phyloP scores from a whole-genome alignment of 768 basidiomycete genomes.

The Suillus bovinus region DNA sequence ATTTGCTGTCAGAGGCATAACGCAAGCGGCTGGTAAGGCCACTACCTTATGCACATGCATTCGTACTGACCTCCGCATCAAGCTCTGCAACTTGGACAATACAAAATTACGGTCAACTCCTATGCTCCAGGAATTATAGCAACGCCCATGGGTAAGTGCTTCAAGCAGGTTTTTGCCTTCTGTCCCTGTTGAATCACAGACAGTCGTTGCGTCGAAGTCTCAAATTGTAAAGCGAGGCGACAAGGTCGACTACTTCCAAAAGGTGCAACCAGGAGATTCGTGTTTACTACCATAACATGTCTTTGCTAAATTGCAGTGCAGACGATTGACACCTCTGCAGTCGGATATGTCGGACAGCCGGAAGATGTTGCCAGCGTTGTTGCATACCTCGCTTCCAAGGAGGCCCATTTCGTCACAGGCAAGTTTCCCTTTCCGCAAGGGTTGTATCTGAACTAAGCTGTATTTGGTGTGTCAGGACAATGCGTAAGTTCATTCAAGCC shows the following conservation, averaged over 20 bases:
- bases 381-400: slow-evolving; percentile 35
- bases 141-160: slow-evolving; percentile 30
- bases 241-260: slow-evolving; percentile 1
- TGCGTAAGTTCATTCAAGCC: slow-evolving; percentile 12
- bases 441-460: background rate
- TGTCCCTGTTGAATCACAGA: background rate
- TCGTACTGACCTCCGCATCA: background rate
- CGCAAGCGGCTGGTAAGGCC: slow-evolving; percentile 36
- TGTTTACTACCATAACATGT: background rate
- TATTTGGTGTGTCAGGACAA: slow-evolving; percentile 10
- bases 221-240: background rate
- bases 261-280: background rate
- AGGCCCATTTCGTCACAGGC: slow-evolving; percentile 38
- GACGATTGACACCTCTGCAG: slow-evolving; percentile 2
- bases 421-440: slow-evolving; percentile 1
- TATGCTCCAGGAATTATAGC: slow-evolving; percentile 38
- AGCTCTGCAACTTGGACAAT: slow-evolving; percentile 28
- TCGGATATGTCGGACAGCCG: slow-evolving; percentile 27
- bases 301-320: background rate
- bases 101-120: slow-evolving; percentile 39
- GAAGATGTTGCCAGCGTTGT: slow-evolving; percentile 34
- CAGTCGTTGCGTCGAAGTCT: background rate
- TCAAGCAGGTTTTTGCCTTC: background rate
- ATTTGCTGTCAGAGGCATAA: slow-evolving; percentile 40
- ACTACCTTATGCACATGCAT: background rate